These are phyloP conservation scores for Leersia perrieri DNA, from an alignment of 176 grass and related monocot species.

Conservation along the genomic window DNA sequence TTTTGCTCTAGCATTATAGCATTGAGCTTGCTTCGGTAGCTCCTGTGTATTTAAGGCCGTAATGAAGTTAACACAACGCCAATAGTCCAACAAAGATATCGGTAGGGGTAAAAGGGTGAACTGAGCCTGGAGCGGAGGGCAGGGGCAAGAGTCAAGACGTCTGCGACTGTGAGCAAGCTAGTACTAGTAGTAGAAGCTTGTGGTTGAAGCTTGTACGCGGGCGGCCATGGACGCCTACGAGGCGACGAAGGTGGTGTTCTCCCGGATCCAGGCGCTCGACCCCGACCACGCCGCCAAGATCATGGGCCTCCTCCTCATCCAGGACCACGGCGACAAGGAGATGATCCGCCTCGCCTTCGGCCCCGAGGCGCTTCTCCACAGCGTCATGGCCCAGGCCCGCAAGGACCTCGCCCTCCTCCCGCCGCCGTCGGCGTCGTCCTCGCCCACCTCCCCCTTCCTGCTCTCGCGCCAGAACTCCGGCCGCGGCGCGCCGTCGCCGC, in stretches of 20 bases:
- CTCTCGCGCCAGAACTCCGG: slow-evolving; percentile 63
- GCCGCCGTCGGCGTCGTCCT: slow-evolving; percentile 27
- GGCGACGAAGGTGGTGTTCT: slow-evolving; percentile 89
- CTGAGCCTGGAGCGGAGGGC: no score
- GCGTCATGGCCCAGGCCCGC: slow-evolving; percentile 68
- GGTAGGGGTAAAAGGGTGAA: background rate
- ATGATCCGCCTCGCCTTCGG: slow-evolving; percentile 96
- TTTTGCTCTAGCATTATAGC: background rate
- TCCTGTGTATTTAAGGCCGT: slow-evolving; percentile 23
- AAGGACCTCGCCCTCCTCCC: slow-evolving; percentile 62
- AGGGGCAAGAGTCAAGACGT: background rate
- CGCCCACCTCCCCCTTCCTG: slow-evolving; percentile 32
- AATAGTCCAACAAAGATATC: background rate
- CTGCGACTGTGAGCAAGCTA: slow-evolving; percentile 25
- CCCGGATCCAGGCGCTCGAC: slow-evolving; percentile 82
- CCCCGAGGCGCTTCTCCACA: slow-evolving; percentile 77
- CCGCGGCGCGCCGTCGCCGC: slow-evolving; percentile 37
- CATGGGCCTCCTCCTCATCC: slow-evolving; percentile 87
- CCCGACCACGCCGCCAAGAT: slow-evolving; percentile 91
- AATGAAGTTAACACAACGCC: background rate
- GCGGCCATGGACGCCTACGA: slow-evolving; percentile 81
- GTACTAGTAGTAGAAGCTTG: background rate
- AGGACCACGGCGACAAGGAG: slow-evolving; percentile 94
- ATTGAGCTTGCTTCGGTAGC: background rate
- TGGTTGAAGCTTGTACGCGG: no score